A percentile compares a stretch with the other conserved stretches of the same genome.
These are phyloP conservation scores for Trypanosoma melophagium DNA, from an alignment of 208 protist genomes.

Conservation along the genomic window DNA sequence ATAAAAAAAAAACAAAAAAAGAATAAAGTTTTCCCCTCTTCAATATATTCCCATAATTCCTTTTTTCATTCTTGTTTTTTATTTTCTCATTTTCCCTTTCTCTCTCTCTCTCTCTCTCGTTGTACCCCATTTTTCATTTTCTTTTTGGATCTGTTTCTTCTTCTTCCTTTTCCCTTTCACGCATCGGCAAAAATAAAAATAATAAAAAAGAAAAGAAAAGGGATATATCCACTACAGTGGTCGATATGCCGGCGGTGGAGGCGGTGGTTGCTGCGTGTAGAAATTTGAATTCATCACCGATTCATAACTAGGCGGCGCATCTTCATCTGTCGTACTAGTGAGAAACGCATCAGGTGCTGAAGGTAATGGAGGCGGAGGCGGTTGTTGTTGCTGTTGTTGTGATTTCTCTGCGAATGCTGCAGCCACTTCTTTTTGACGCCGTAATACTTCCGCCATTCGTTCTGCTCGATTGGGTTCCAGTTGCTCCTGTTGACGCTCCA, in stretches of 20 bases:
- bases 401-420: constrained; percentile 1
- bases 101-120: too few species aligned
- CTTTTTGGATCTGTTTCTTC: too few species aligned
- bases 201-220: neutral
- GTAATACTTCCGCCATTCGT: constrained; percentile 24
- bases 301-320: constrained; percentile 34
- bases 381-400: constrained; percentile 17
- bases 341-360: neutral
- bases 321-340: neutral
- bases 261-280: constrained; percentile 1
- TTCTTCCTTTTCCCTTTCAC: too few species aligned
- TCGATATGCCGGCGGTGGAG: neutral
- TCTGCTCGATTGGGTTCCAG: constrained; percentile 16
- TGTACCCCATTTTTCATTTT: too few species aligned
- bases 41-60: too few species aligned
- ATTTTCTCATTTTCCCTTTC: too few species aligned
- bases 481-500: constrained; percentile 22
- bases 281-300: constrained; percentile 19
- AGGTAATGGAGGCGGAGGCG: constrained; percentile 1
- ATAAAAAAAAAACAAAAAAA: too few species aligned
- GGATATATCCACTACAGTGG: too few species aligned
- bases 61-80: too few species aligned
- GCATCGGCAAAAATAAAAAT: neutral
- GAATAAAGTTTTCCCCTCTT: too few species aligned
- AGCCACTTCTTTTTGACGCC: constrained; percentile 19